Evolutionary conservation across 306 rosid species (phyloP).

Genomic region (Quercus ilex): DNA sequence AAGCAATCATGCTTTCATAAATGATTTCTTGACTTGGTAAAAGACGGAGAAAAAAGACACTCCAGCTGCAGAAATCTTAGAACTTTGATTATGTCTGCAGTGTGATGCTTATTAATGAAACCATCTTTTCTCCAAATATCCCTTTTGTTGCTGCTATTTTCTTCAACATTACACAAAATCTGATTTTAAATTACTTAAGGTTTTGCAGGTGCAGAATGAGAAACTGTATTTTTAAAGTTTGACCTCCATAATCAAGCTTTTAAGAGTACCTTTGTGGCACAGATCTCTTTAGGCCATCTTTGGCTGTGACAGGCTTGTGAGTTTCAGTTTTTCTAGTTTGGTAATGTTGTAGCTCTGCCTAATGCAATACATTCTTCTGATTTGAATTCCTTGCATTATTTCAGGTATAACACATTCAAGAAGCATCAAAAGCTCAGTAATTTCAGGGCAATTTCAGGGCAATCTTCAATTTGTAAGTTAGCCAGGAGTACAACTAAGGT

Average conservation of each 20-base stretch:
- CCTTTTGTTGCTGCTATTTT: not conserved
- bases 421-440: too few species aligned
- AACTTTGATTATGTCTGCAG: not conserved
- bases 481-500: not conserved
- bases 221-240: not conserved
- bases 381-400: not conserved
- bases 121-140: not conserved
- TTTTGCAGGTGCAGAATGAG: too few species aligned
- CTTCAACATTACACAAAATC: too few species aligned
- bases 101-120: not conserved
- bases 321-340: not conserved
- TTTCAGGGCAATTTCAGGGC: too few species aligned
- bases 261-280: not conserved
- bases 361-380: not conserved
- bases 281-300: not conserved
- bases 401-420: not conserved
- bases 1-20: not conserved
- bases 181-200: too few species aligned
- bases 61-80: not conserved
- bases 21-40: not conserved
- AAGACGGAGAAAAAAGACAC: not conserved
- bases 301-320: not conserved
- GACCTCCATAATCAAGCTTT: not conserved
- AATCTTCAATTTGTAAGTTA: too few species aligned
- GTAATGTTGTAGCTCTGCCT: not conserved